Evolutionary conservation across 495 filamentous ascomycete genomes (phyloP).

Genomic region (Polyplosphaeria fusca): DNA sequence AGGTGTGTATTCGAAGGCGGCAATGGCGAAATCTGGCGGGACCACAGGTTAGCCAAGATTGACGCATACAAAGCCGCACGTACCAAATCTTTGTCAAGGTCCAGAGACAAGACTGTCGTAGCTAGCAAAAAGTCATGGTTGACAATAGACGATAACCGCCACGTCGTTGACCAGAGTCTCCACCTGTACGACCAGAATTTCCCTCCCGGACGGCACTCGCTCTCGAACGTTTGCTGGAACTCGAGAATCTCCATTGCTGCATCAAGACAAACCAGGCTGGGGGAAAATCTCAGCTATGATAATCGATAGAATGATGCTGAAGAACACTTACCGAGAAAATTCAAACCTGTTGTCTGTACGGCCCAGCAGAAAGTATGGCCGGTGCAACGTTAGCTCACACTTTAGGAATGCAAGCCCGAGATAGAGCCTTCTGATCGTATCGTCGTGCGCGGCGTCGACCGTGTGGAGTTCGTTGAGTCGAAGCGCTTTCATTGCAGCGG

Average conservation of each 20-base stretch:
- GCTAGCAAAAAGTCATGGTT: constrained; percentile 51
- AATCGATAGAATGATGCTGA: too few species aligned
- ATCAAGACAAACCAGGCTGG: constrained; percentile 44
- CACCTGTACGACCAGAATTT: constrained; percentile 33
- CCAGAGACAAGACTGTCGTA: constrained; percentile 47
- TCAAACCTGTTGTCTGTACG: constrained; percentile 31
- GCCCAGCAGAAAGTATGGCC: constrained; percentile 42
- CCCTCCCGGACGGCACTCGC: constrained; percentile 39
- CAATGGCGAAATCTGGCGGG: constrained; percentile 5
- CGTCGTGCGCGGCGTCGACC: background rate
- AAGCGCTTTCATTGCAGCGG: background rate
- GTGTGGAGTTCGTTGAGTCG: constrained; percentile 1
- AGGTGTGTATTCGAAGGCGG: background rate
- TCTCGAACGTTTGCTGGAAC: constrained; percentile 39
- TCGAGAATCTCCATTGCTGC: constrained; percentile 47
- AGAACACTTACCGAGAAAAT: constrained; percentile 44
- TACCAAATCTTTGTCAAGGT: constrained; percentile 19
- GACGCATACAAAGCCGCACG: too few species aligned
- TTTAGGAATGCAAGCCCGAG: constrained; percentile 41
- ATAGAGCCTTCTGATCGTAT: constrained; percentile 3
- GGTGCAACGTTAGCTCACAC: constrained; percentile 46
- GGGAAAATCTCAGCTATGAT: too few species aligned
- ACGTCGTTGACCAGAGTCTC: constrained; percentile 39
- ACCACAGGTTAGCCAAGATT: too few species aligned
- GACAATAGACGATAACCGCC: constrained; percentile 48